Evolutionary conservation across 371 early-diverging fungal genomes (phyloP).

Genomic region (Mucor racemosus): DNA sequence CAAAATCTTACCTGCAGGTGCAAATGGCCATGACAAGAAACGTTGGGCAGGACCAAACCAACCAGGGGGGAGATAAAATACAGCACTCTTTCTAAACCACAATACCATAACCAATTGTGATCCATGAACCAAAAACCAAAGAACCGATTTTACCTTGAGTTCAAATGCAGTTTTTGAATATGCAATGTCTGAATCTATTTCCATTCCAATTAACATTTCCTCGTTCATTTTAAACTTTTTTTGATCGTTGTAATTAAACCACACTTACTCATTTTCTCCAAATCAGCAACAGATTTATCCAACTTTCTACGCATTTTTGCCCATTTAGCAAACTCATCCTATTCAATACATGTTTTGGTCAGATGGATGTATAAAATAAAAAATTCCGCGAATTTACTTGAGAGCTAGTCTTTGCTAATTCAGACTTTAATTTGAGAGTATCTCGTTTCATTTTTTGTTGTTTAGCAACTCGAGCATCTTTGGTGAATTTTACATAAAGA

Average conservation of each 20-base stretch:
- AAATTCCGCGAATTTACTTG: slow-evolving; percentile 47
- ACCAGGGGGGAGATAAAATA: slow-evolving; percentile 81
- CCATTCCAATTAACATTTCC: not conserved
- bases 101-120: slow-evolving; percentile 69
- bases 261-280: slow-evolving; percentile 65
- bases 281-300: slow-evolving; percentile 71
- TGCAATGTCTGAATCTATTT: slow-evolving; percentile 66
- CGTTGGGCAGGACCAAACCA: slow-evolving; percentile 86
- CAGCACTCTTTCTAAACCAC: slow-evolving; percentile 72
- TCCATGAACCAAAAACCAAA: slow-evolving; percentile 77
- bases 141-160: slow-evolving; percentile 72
- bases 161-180: slow-evolving; percentile 76
- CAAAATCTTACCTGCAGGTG: slow-evolving; percentile 67
- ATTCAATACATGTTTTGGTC: not conserved
- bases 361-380: not conserved
- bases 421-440: slow-evolving; percentile 60
- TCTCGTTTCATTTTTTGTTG: slow-evolving; percentile 65
- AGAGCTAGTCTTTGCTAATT: slow-evolving; percentile 68
- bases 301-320: slow-evolving; percentile 87
- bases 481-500: slow-evolving; percentile 46
- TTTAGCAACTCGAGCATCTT: slow-evolving; percentile 51
- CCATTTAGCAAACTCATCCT: slow-evolving; percentile 96
- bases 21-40: slow-evolving; percentile 77
- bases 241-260: not conserved
- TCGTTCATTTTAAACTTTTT: no score